These are phyloP conservation scores for Citrus glauca DNA, from an alignment of 345 rosid genomes.

Conservation along the genomic window DNA sequence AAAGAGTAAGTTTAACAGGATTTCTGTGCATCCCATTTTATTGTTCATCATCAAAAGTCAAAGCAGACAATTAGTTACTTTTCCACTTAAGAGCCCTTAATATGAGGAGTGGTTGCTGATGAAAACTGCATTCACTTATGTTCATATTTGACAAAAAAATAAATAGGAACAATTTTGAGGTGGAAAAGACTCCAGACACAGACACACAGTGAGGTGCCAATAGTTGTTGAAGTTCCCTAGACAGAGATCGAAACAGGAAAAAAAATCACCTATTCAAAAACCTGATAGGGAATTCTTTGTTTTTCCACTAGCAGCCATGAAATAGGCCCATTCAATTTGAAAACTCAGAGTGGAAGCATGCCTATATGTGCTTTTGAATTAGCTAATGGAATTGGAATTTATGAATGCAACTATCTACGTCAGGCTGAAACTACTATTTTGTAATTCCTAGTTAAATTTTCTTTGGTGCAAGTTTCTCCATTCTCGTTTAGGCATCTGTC, in stretches of 20 bases:
- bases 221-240: neutral
- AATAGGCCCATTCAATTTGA: constrained; percentile 2
- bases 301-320: neutral
- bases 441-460: neutral
- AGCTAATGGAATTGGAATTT: neutral
- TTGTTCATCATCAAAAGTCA: neutral
- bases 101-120: neutral
- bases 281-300: neutral
- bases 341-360: neutral
- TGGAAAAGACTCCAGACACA: neutral
- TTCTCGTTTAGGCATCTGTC: neutral
- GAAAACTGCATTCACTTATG: neutral
- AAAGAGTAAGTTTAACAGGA: neutral
- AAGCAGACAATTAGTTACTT: neutral
- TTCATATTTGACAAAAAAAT: neutral
- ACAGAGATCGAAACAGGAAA: neutral
- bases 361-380: neutral
- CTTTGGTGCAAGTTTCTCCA: neutral
- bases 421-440: neutral
- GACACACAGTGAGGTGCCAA: neutral
- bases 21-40: neutral
- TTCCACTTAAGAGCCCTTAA: neutral
- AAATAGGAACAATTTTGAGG: neutral
- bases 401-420: neutral
- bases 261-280: neutral